Evolutionary conservation across 805 yeast species (phyloP).

Genomic region (Kodamaea nitidulidarum): DNA sequence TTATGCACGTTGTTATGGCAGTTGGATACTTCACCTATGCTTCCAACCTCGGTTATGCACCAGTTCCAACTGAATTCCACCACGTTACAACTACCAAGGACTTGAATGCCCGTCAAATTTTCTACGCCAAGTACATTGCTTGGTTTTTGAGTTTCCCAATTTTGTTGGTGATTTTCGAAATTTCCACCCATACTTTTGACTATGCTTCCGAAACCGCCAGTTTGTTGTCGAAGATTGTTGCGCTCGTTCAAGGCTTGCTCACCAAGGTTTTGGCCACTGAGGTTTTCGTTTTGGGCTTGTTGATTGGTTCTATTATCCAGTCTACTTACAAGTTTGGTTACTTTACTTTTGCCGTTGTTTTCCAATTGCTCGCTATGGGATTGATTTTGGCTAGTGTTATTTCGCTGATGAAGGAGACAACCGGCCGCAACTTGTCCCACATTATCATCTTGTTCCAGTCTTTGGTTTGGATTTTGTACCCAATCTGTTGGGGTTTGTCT

Average conservation of each 20-base stretch:
- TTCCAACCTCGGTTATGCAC: slow-evolving; percentile 55
- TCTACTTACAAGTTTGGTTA: slow-evolving; percentile 69
- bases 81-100: slow-evolving; percentile 37
- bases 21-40: slow-evolving; percentile 53
- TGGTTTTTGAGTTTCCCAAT: slow-evolving; percentile 56
- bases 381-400: slow-evolving; percentile 20
- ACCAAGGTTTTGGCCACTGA: slow-evolving; percentile 43
- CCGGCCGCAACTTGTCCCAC: slow-evolving; percentile 7
- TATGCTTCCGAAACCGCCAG: slow-evolving; percentile 30
- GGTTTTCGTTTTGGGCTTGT: slow-evolving; percentile 48
- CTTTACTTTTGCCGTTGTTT: slow-evolving; percentile 50
- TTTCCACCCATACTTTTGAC: slow-evolving; percentile 28
- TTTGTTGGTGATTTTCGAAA: slow-evolving; percentile 29
- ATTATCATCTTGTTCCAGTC: slow-evolving; percentile 28
- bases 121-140: slow-evolving; percentile 53
- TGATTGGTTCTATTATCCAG: slow-evolving; percentile 52
- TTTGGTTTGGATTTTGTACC: slow-evolving; percentile 46
- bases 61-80: slow-evolving; percentile 43
- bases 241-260: slow-evolving; percentile 33
- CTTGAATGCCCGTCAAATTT: slow-evolving; percentile 45
- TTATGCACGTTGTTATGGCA: slow-evolving; percentile 40
- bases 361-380: slow-evolving; percentile 37
- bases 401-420: slow-evolving; percentile 8
- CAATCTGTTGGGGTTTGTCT: slow-evolving; percentile 48
- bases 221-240: slow-evolving; percentile 23